phyloP scores from a whole-genome alignment of 2,329 filamentous ascomycete species.

The Leptographium procerum region DNA sequence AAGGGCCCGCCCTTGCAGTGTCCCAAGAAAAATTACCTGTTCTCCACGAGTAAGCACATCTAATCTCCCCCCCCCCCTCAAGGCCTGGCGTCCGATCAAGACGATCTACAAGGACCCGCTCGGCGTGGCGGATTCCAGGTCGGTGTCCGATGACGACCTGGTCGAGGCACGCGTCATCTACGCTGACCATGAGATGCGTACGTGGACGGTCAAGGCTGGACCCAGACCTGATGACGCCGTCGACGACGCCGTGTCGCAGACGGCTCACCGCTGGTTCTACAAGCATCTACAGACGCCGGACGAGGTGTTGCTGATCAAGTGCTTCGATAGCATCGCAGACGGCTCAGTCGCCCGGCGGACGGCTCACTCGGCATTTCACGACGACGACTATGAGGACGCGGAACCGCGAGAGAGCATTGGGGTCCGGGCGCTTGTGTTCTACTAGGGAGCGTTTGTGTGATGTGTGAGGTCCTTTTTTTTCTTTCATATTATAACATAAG shows the following conservation, averaged over 20 bases:
- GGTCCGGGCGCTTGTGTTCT: constrained; percentile 40
- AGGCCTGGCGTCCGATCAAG: constrained; percentile 36
- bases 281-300: constrained; percentile 35
- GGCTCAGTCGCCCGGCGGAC: constrained; percentile 37
- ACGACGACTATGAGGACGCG: constrained; percentile 28
- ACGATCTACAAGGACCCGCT: constrained; percentile 32
- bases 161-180: constrained; percentile 26
- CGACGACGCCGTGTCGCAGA: constrained; percentile 9
- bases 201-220: constrained; percentile 23
- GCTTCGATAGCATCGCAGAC: constrained; percentile 36
- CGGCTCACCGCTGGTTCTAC: constrained; percentile 37
- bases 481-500: too few relatives aligned
- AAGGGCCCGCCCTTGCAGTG: too few relatives aligned
- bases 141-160: constrained; percentile 27
- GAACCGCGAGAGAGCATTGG: constrained; percentile 43
- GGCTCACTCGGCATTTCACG: constrained; percentile 42
- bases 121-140: constrained; percentile 26
- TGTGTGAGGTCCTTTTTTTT: too few relatives aligned
- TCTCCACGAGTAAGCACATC: constrained; percentile 4
- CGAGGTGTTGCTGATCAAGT: constrained; percentile 45
- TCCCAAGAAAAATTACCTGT: too few relatives aligned
- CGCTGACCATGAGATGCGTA: constrained; percentile 21
- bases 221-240: constrained; percentile 5
- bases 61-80: constrained; percentile 4
- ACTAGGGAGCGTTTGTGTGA: too few relatives aligned